Evolutionary conservation across 805 yeast species (phyloP).

Genomic region (Pichia thaimueangensis): DNA sequence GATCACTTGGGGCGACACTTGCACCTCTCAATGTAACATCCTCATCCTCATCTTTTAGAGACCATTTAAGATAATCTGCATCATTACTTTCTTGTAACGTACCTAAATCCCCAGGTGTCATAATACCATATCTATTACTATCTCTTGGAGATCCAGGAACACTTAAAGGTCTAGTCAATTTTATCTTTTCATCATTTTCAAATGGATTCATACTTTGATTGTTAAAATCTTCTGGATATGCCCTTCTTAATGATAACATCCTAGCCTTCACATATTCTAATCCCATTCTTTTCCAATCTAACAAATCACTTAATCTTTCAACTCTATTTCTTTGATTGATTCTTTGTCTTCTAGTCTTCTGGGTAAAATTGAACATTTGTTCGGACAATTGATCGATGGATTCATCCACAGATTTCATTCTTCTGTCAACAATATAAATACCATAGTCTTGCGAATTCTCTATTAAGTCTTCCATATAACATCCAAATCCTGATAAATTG

Average conservation of each 20-base stretch:
- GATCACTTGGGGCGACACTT: slow-evolving; percentile 33
- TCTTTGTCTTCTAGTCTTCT: slow-evolving; percentile 91
- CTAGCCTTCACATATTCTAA: slow-evolving; percentile 93
- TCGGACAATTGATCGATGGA: slow-evolving; percentile 84
- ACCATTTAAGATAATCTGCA: slow-evolving; percentile 70
- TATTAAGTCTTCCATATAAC: slow-evolving; percentile 96
- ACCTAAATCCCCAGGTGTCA: slow-evolving; percentile 99
- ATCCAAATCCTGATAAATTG: slow-evolving; percentile 93
- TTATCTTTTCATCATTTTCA: slow-evolving; percentile 40
- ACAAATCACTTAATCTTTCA: slow-evolving; percentile 83
- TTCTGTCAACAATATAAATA: slow-evolving; percentile 92
- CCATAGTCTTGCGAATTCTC: slow-evolving; percentile 95
- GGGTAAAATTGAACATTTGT: slow-evolving; percentile 82
- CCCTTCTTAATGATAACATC: slow-evolving; percentile 83
- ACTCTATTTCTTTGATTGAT: slow-evolving; percentile 97
- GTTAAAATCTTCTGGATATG: slow-evolving; percentile 85
- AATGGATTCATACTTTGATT: slow-evolving; percentile 37
- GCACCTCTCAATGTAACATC: slow-evolving; percentile 33
- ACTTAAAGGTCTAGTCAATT: slow-evolving; percentile 84
- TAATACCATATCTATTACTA: slow-evolving; percentile 45
- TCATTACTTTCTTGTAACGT: slow-evolving; percentile 85
- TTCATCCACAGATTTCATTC: slow-evolving; percentile 88
- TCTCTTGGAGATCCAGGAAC: slow-evolving; percentile 97
- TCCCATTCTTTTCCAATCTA: slow-evolving; percentile 99
- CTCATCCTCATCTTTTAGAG: slow-evolving; percentile 39